Conservation (phyloP, 2,329 filamentous ascomycete species). For the Sporothrix curviconia region DNA sequence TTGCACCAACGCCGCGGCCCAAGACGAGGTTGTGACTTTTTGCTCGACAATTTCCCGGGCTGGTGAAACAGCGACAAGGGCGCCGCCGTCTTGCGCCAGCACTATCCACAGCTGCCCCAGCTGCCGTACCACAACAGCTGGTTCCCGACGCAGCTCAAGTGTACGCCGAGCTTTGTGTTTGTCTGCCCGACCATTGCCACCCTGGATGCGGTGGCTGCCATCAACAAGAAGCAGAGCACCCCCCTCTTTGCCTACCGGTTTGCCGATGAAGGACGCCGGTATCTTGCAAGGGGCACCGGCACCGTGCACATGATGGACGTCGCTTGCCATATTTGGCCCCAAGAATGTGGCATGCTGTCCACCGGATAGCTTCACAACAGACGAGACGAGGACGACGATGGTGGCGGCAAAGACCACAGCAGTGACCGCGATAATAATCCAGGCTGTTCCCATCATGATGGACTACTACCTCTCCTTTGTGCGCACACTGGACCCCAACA, state of each 20-base stretch:
- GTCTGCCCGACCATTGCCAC: slow-evolving; percentile 37
- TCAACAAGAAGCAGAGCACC: not conserved
- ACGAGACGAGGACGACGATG: slow-evolving; percentile 24
- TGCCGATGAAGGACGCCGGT: slow-evolving; percentile 38
- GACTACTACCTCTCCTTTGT: slow-evolving; percentile 47
- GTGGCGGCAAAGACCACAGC: not conserved
- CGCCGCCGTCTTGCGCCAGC: not conserved
- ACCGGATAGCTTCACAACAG: slow-evolving; percentile 34
- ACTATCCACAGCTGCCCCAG: slow-evolving; percentile 16
- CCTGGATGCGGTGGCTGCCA: slow-evolving; percentile 27
- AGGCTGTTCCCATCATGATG: slow-evolving; percentile 39
- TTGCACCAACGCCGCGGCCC: slow-evolving; percentile 34
- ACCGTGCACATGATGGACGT: slow-evolving; percentile 43
- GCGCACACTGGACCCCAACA: slow-evolving; percentile 38
- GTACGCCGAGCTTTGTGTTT: slow-evolving; percentile 42
- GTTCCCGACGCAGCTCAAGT: slow-evolving; percentile 37
- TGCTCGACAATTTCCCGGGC: slow-evolving; percentile 41
- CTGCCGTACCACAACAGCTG: slow-evolving; percentile 36
- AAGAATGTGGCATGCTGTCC: slow-evolving; percentile 26
- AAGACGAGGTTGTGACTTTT: slow-evolving; percentile 33
- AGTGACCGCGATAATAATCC: slow-evolving; percentile 36
- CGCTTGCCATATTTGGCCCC: slow-evolving; percentile 44
- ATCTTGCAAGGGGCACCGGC: slow-evolving; percentile 34
- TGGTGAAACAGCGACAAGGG: not conserved
- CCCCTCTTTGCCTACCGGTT: slow-evolving; percentile 42